Evolutionary conservation across 139 green algal species (phyloP), one percentile per base, ranked within the genome.

Genomic region (Nannochloris sp.): DNA sequence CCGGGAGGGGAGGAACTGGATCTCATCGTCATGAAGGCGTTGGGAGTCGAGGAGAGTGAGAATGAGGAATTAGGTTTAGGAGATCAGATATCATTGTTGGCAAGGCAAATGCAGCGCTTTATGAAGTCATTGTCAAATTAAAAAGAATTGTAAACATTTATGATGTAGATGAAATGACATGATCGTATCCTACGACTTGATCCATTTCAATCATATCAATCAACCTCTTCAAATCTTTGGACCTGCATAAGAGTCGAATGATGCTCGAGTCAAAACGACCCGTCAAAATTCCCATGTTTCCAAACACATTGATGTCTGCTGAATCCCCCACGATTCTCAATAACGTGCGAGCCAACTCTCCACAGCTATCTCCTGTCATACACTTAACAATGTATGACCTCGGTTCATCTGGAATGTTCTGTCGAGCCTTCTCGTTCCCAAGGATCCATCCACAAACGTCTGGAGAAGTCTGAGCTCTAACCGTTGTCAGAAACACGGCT

Each of bases 1-100:
- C 72, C 72, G 12, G 66, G 16, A 19, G 75, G 75, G 14, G 75
- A 82, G 21, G 72, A 55, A 4, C 54, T 82, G 23, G 75, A 82
- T 66, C 36, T 68, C 18, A 82, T 82, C 37, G 60, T 82, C 7
- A 60, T 80, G 48, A 67, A 81, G 7, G 75, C 72, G 9, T 21
- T 82, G 21, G 72, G 75, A 15, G 29, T 29, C 7, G 24, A 21
- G 14, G 59, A 51, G 8, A 34, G 24, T 10, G 37, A 60, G 44
- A 29, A 27, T 40, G 36, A n/a, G 12, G 44, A 49, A 15, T 43
- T 29, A 10, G 68, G 75, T 27, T 51, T 82, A 1, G 37, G 66
- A 8, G 61, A 65, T 57, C 70, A 72, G 53, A 18, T 82, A 23
- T 62, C 50, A 7, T 36, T 70, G 14, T 68, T 68, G 3, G 15